Evolutionary conservation across 2,329 filamentous ascomycete species (phyloP).

Genomic region (Xylaria hypoxylon): DNA sequence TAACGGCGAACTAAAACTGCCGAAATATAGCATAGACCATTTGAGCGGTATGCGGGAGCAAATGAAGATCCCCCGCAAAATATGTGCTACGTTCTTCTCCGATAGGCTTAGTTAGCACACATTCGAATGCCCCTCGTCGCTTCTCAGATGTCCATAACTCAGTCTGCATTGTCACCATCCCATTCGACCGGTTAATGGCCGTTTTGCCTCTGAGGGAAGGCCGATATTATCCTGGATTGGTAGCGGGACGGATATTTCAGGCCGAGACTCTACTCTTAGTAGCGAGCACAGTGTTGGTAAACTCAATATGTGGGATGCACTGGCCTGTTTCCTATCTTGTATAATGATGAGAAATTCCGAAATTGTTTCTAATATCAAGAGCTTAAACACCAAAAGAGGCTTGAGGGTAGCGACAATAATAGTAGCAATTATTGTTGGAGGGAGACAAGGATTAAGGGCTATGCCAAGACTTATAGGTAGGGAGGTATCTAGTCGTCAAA

Average conservation of each 20-base stretch:
- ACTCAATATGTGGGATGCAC: not conserved
- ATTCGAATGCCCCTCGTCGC: constrained; percentile 23
- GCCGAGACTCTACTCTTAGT: constrained; percentile 10
- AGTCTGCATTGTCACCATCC: constrained; percentile 8
- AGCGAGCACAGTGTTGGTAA: not conserved
- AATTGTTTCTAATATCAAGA: constrained; percentile 1
- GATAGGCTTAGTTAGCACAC: not conserved
- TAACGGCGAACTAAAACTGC: constrained; percentile 26
- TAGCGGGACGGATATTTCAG: constrained; percentile 22
- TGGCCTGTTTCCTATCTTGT: constrained; percentile 22
- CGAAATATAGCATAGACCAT: constrained; percentile 19
- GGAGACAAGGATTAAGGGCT: not conserved
- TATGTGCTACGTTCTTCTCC: constrained; percentile 16
- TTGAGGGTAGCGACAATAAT: not conserved
- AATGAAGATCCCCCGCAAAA: constrained; percentile 24
- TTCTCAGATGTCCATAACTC: constrained; percentile 4
- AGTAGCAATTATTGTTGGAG: not conserved
- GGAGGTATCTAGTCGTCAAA: too few species aligned
- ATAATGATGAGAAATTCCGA: constrained; percentile 12
- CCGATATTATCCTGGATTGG: constrained; percentile 20
- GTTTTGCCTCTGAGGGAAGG: constrained; percentile 11
- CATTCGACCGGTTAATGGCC: constrained; percentile 31
- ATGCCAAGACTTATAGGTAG: not conserved
- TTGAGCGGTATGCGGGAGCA: constrained; percentile 5
- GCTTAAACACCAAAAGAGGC: not conserved